Conservation (phyloP, 306 rosid species). For the Cucurbita maxima region DNA sequence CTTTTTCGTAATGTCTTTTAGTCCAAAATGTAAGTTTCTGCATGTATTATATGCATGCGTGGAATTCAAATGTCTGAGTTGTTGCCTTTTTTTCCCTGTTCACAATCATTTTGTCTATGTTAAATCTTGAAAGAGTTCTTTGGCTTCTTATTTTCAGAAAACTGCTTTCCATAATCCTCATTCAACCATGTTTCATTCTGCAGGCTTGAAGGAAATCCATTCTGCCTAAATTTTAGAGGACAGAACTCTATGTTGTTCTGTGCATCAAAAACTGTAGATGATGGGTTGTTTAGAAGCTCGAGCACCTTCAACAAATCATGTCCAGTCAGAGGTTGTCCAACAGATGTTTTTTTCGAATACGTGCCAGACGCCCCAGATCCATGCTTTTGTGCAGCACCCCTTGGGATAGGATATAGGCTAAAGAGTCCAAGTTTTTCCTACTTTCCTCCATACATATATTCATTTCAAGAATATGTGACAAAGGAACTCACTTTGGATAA, state of each 20-base stretch:
- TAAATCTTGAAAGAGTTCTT: neutral
- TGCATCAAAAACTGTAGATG: constrained; percentile 16
- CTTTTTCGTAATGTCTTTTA: neutral
- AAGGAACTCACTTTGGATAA: constrained; percentile 23
- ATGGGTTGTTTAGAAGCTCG: constrained; percentile 3
- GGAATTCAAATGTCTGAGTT: neutral
- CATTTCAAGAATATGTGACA: constrained; percentile 30
- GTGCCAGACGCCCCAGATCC: constrained; percentile 28
- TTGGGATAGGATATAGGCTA: constrained; percentile 62
- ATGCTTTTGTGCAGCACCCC: constrained; percentile 74
- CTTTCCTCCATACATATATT: constrained; percentile 34
- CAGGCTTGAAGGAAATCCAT: constrained; percentile 79
- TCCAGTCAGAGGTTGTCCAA: constrained; percentile 36
- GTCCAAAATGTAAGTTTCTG: neutral
- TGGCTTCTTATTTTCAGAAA: neutral
- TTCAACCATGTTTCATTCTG: constrained; percentile 7
- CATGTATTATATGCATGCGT: neutral
- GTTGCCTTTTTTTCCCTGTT: neutral
- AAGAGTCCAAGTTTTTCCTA: constrained; percentile 88
- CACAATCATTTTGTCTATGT: neutral
- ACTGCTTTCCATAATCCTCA: constrained; percentile 1
- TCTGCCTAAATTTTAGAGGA: constrained; percentile 35
- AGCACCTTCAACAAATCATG: constrained; percentile 14
- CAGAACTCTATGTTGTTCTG: constrained; percentile 39
- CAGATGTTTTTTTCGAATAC: constrained; percentile 41